Percentiles rank a stretch among this genome's conserved stretches.
Conservation (phyloP, 352 stramenopile genomes). For the Globisporangium paroecandrum region DNA sequence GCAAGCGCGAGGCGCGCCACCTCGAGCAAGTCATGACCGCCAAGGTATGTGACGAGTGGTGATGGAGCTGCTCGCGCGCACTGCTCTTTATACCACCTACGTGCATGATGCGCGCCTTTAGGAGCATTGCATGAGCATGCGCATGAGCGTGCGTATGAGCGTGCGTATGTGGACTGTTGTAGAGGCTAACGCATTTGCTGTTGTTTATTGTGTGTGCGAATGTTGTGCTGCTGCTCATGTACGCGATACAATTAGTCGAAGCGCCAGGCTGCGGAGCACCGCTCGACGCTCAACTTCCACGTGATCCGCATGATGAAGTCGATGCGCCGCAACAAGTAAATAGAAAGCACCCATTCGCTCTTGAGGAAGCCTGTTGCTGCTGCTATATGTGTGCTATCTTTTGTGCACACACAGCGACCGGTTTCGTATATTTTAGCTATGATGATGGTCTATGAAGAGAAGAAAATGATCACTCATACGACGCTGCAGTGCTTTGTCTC, state of each 20-base stretch:
- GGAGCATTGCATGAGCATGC: neutral
- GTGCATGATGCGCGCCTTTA: neutral
- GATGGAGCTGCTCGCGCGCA: neutral
- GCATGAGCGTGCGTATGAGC: neutral
- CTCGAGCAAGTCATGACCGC: slow-evolving; percentile 74
- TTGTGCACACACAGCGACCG: neutral
- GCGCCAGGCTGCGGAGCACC: slow-evolving; percentile 62
- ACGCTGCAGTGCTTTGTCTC: neutral
- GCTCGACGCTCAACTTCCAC: slow-evolving; percentile 86
- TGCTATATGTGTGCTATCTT: neutral
- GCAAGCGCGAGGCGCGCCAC: slow-evolving; percentile 77
- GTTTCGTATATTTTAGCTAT: neutral
- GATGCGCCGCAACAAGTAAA: slow-evolving; percentile 35
- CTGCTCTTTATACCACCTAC: neutral
- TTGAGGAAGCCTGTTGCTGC: neutral
- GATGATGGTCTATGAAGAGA: neutral
- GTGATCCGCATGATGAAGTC: slow-evolving; percentile 88
- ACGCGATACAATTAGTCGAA: slow-evolving; percentile 29
- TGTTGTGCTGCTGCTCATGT: neutral
- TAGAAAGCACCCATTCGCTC: slow-evolving; percentile 1
- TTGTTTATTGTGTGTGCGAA: slow-evolving; percentile 11
- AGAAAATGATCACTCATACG: neutral
- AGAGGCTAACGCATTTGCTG: neutral
- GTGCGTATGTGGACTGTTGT: neutral
- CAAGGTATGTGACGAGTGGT: slow-evolving; percentile 34